phyloP scores from a whole-genome alignment of 1,284 basidiomycete genomes.

The Taiwanofungus camphoratus region DNA sequence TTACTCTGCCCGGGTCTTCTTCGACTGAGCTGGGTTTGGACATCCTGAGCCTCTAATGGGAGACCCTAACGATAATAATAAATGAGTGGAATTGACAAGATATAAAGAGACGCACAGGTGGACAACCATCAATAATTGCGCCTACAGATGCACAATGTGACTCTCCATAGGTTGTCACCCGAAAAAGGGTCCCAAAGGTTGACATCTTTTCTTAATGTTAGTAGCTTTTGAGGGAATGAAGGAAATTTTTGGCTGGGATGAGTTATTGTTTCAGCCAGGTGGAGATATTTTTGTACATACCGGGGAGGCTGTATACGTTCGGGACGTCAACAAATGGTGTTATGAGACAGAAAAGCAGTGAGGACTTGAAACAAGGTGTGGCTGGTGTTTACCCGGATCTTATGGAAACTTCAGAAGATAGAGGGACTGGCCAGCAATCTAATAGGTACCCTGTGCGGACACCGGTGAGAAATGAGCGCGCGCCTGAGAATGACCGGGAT shows the following conservation, averaged over 20 bases:
- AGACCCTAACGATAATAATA: conserved; percentile 60
- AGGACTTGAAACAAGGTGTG: background rate
- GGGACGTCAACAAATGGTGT: background rate
- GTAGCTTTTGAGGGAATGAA: background rate
- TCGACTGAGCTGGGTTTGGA: conserved; percentile 90
- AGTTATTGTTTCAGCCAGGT: background rate
- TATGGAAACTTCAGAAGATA: too few relatives aligned
- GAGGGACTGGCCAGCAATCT: too few relatives aligned
- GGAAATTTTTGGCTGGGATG: background rate
- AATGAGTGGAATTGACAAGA: background rate
- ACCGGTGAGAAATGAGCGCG: too few relatives aligned
- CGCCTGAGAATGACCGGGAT: too few relatives aligned
- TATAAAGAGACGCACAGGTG: conserved; percentile 75
- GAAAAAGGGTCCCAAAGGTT: conserved; percentile 85
- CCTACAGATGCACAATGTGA: conserved; percentile 97
- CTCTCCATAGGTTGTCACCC: conserved; percentile 97
- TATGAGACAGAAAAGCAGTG: background rate
- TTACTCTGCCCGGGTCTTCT: conserved; percentile 94
- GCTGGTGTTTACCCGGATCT: background rate
- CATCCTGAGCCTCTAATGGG: conserved; percentile 73
- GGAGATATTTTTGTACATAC: background rate
- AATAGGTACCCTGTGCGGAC: too few relatives aligned
- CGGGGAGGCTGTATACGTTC: background rate
- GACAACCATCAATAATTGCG: conserved; percentile 95
- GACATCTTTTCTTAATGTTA: conserved; percentile 57